Percentiles rank a stretch among this genome's conserved stretches.
phyloP scores from a whole-genome alignment of 768 basidiomycete species.

The Suillus paluster region DNA sequence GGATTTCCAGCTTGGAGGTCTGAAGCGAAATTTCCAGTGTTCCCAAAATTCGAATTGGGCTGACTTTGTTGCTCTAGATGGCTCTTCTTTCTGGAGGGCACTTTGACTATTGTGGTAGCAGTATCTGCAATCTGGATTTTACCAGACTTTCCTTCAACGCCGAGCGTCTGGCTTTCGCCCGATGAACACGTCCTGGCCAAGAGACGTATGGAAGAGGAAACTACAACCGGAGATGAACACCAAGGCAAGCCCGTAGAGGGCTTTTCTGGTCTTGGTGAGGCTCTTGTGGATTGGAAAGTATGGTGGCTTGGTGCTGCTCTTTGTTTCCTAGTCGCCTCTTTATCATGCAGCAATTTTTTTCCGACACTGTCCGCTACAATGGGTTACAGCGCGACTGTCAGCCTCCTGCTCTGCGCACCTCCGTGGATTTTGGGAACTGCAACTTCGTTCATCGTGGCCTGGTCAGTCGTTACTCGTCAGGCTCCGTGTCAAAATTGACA shows the following conservation, averaged over 20 bases:
- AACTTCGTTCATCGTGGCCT: constrained; percentile 56
- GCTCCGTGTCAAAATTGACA: constrained; percentile 7
- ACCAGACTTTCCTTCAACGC: constrained; percentile 72
- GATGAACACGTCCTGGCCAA: constrained; percentile 58
- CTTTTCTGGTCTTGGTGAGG: constrained; percentile 53
- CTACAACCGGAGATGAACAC: constrained; percentile 52
- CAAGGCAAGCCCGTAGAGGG: constrained; percentile 40
- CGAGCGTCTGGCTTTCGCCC: constrained; percentile 57
- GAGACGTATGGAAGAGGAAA: constrained; percentile 64
- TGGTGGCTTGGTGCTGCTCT: constrained; percentile 76
- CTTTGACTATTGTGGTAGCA: constrained; percentile 56
- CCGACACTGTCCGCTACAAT: constrained; percentile 76
- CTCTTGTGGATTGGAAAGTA: constrained; percentile 75
- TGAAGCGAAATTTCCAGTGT: constrained; percentile 18
- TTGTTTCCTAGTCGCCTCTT: constrained; percentile 54
- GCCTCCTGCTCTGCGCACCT: constrained; percentile 75
- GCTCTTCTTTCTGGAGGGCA: constrained; percentile 71
- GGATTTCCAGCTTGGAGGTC: constrained; percentile 76
- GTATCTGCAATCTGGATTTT: constrained; percentile 61
- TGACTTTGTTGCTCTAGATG: constrained; percentile 46
- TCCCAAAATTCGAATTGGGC: background rate
- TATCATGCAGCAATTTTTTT: constrained; percentile 81
- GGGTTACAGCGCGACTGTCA: constrained; percentile 62
- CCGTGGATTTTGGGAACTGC: constrained; percentile 68
- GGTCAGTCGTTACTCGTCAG: constrained; percentile 34